These are phyloP conservation scores for Cadophora gregata DNA, from an alignment of 2,329 filamentous ascomycete species.

Conservation along the genomic window DNA sequence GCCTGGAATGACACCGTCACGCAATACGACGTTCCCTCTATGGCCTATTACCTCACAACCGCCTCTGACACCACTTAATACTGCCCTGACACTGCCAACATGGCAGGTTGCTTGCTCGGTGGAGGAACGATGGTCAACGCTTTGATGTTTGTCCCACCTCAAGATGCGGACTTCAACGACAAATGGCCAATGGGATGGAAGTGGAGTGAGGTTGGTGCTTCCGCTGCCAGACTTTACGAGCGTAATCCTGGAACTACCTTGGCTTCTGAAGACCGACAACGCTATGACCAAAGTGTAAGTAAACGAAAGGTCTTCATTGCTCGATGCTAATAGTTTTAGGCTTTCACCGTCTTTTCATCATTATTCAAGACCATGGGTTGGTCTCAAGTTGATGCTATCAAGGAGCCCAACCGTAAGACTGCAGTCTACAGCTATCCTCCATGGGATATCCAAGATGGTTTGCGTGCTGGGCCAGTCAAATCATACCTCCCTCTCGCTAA, in stretches of 20 bases:
- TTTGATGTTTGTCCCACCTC: slow-evolving; percentile 69
- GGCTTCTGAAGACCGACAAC: slow-evolving; percentile 68
- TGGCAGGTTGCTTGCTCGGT: slow-evolving; percentile 73
- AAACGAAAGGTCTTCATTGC: background rate
- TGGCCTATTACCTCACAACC: slow-evolving; percentile 69
- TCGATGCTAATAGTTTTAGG: slow-evolving; percentile 37
- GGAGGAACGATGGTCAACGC: slow-evolving; percentile 63
- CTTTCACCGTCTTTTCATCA: slow-evolving; percentile 64
- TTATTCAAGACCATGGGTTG: slow-evolving; percentile 56
- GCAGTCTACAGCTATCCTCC: slow-evolving; percentile 65
- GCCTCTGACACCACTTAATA: slow-evolving; percentile 55
- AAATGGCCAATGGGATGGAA: slow-evolving; percentile 74
- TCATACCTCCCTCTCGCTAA: slow-evolving; percentile 71
- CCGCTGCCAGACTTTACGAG: slow-evolving; percentile 66
- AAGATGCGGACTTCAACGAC: slow-evolving; percentile 69
- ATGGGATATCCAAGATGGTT: slow-evolving; percentile 68
- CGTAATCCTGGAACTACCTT: slow-evolving; percentile 71
- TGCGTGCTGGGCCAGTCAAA: slow-evolving; percentile 70
- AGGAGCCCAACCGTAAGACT: slow-evolving; percentile 67
- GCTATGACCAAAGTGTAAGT: slow-evolving; percentile 62
- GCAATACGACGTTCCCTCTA: slow-evolving; percentile 71
- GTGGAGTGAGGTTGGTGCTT: slow-evolving; percentile 61
- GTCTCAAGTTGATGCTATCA: slow-evolving; percentile 49
- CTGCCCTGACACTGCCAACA: slow-evolving; percentile 59
- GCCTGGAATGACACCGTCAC: slow-evolving; percentile 51